Evolutionary conservation across 2,329 filamentous ascomycete species (phyloP).

Genomic region (Colletotrichum tamarilloi): DNA sequence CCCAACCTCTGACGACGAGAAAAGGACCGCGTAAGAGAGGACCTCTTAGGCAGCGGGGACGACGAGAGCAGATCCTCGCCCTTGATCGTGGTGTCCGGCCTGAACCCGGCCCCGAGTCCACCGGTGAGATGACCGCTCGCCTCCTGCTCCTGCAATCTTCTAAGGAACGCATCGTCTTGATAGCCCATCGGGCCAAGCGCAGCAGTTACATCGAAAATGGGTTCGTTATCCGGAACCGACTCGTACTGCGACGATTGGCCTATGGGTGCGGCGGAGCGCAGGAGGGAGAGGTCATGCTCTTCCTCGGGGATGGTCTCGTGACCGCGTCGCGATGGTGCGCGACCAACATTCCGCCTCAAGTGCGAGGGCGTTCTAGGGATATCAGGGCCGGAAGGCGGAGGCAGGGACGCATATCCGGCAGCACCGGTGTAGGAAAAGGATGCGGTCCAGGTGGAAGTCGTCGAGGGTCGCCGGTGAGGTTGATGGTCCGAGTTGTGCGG

Average conservation of each 20-base stretch:
- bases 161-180: conserved; percentile 57
- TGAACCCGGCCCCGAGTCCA: conserved; percentile 67
- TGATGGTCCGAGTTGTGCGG: conserved; percentile 19
- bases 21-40: conserved; percentile 52
- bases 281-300: conserved; percentile 55
- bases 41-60: conserved; percentile 46
- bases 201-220: conserved; percentile 58
- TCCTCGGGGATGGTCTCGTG: conserved; percentile 50
- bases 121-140: conserved; percentile 66
- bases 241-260: conserved; percentile 47
- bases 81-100: conserved; percentile 57
- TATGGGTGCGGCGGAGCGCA: conserved; percentile 54
- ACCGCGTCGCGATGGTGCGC: conserved; percentile 40
- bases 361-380: conserved; percentile 39
- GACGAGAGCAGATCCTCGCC: conserved; percentile 61
- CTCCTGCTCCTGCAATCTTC: conserved; percentile 62
- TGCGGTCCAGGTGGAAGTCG: conserved; percentile 40
- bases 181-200: conserved; percentile 56
- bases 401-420: conserved; percentile 39
- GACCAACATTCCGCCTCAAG: conserved; percentile 40
- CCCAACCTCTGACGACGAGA: conserved; percentile 46
- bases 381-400: conserved; percentile 36
- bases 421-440: conserved; percentile 42
- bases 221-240: conserved; percentile 43
- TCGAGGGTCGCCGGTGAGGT: background rate